Base-by-base conservation (phyloP, 2,329 filamentous ascomycete species). In the Cadophora malorum region DNA sequence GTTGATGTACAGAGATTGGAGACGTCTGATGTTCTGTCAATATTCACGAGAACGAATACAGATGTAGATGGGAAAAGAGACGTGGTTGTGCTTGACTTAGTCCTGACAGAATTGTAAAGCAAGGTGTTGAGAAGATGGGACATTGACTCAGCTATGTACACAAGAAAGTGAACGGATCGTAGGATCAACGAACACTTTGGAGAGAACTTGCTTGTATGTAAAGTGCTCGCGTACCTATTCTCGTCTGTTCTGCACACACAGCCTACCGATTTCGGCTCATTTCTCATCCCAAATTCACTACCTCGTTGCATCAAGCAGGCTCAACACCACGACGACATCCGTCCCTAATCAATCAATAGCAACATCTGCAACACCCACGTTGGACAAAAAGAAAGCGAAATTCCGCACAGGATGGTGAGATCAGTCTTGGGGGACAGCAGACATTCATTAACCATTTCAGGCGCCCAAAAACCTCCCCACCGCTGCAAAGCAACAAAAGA, bases 401-500 rank as follows among this genome's bases (percentile, higher is more conserved):
- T 3, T 63, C 14, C 28, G 16, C 14, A 8, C 47, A 55, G 23
- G 35, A 66, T 65, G 63, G 66, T 65, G 19, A 63, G 50, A 21
- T 52, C 9, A 28, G 28, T 12, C 10, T 16, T 58, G 14, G 16
- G 4, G 9, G 8, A 28, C 9, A 19, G n/a, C 1, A 31, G n/a
- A 14, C 21, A n/a, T 21, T 16, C 31, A 53, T 28, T 67, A 41
- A 64, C 41, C 38, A 38, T 55, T 33, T 3, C 60, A 78, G 77
- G 74, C 82, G 50, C 86, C 87, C 33, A 89, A 88, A 78, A 80
- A 81, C 35, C 80, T 85, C 59, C 83, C 86, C 68, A 86, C 87
- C 67, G 80, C 82, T 14, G 83, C 84, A 49, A 91, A 90, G 77
- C 83, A 86, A 72, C 80, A 82, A 33, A 81, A 85, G 47, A 87